A percentile compares a stretch with the other conserved stretches of the same genome.
Evolutionary conservation across 2,329 filamentous ascomycete species (phyloP).

Genomic region (Ramularia collo-cygni): DNA sequence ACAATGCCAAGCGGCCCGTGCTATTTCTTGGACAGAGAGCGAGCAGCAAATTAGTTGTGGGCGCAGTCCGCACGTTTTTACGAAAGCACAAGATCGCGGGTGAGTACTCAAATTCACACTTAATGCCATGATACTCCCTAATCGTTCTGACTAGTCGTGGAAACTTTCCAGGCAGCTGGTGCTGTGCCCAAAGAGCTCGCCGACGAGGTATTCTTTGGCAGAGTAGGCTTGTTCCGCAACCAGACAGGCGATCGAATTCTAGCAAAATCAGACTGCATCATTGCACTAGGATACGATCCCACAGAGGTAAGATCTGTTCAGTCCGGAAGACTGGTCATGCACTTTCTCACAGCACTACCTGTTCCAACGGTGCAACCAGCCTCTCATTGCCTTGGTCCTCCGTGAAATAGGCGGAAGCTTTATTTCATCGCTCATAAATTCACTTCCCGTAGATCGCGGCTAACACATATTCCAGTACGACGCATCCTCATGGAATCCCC

Average conservation of each 20-base stretch:
- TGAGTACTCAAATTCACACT: too few relatives aligned
- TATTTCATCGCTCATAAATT: too few relatives aligned
- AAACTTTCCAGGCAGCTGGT: constrained; percentile 46
- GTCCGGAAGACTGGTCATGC: too few relatives aligned
- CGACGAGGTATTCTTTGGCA: constrained; percentile 40
- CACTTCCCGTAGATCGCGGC: too few relatives aligned
- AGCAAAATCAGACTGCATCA: constrained; percentile 37
- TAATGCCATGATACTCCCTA: too few relatives aligned
- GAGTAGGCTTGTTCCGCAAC: constrained; percentile 45
- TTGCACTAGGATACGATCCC: constrained; percentile 44
- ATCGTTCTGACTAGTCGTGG: constrained; percentile 30
- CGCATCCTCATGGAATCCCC: constrained; percentile 39
- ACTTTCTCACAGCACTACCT: too few relatives aligned
- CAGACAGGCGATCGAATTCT: constrained; percentile 43
- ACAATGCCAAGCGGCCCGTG: constrained; percentile 34
- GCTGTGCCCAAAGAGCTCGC: constrained; percentile 39
- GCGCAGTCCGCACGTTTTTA: constrained; percentile 37
- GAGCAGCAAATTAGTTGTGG: constrained; percentile 35
- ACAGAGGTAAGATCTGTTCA: constrained; percentile 26
- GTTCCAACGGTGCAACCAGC: too few relatives aligned
- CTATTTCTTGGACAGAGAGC: constrained; percentile 43
- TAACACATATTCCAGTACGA: constrained; percentile 30
- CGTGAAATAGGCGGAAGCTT: too few relatives aligned
- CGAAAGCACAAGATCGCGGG: constrained; percentile 35
- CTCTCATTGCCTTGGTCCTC: too few relatives aligned